Base-by-base conservation (phyloP, 176 grass and related monocot genomes). In the Cenchrus americanus region DNA sequence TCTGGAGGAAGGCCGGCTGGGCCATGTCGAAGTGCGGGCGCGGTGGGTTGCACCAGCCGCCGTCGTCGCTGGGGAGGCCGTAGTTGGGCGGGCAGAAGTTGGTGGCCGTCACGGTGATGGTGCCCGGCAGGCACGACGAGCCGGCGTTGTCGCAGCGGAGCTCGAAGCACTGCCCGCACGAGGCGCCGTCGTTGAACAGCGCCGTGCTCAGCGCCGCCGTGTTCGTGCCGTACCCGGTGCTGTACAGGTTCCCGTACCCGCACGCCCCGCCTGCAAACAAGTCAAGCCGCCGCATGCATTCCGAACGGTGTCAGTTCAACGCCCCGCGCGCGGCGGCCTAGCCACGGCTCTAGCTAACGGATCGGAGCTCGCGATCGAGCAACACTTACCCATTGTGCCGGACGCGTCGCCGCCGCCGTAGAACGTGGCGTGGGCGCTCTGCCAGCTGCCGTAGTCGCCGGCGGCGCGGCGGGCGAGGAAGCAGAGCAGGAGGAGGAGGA, bases 11-110 rank as follows among this genome's bases (percentile, higher is more conserved):
- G 21, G 94, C 94, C 5, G 94, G 92, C 88, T 97, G 48, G 7
- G 94, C 87, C 92, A 94, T 92, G 90, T 97, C 92, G 79, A 97
- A 97, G 80, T 97, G 94, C 11, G 92, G 81, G 67, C 92, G 90
- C 49, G 94, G 94, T 71, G 94, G 94, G 85, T 97, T 94, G 86
- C 94, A 97, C 94, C 92, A 97, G 73, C 94, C 94, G 54, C 94
- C 94, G 82, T 89, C 83, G 89, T 97, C 89, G 79, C 57, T 97
- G 76, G 94, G 84, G 27, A 94, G 85, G 2, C 61, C 94, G 73
- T 91, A 91, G 86, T 93, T 92, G 0, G 93, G 93, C 51, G 93
- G 93, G 90, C 93, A 95, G 59, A 90, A 88, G 83, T 95, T 95
- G 34, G 93, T 95, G 58, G 93, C 93, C 11, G 93, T 95, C 18